phyloP scores from a whole-genome alignment of 2,329 filamentous ascomycete genomes.

The Blastomyces gilchristii region DNA sequence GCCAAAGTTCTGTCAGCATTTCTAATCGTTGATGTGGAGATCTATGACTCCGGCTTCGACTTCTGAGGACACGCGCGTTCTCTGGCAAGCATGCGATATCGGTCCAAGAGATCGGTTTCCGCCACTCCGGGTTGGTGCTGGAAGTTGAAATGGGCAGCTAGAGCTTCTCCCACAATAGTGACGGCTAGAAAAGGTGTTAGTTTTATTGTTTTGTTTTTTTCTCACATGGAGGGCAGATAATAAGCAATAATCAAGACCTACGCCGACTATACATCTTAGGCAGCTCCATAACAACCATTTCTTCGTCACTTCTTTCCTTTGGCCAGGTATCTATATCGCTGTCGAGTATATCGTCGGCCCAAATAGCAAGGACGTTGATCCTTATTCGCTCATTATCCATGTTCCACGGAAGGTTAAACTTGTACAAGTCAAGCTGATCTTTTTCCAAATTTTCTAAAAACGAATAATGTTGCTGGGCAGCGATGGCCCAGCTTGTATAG shows the following conservation, averaged over 20 bases:
- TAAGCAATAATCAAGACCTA: not conserved
- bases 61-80: slow-evolving; percentile 23
- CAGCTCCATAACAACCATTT: slow-evolving; percentile 6
- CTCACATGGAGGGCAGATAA: not conserved
- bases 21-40: not conserved
- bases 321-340: slow-evolving; percentile 25
- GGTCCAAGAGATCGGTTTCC: slow-evolving; percentile 43
- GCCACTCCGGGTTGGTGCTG: slow-evolving; percentile 1
- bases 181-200: not conserved
- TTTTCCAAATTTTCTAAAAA: slow-evolving; percentile 44
- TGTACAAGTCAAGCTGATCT: slow-evolving; percentile 38
- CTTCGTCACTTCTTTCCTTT: slow-evolving; percentile 1
- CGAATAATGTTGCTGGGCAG: slow-evolving; percentile 36
- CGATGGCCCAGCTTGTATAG: slow-evolving; percentile 43
- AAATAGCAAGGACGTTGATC: slow-evolving; percentile 46
- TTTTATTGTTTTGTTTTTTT: slow-evolving; percentile 35
- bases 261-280: slow-evolving; percentile 3
- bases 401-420: slow-evolving; percentile 15
- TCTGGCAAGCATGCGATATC: slow-evolving; percentile 45
- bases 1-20: not conserved
- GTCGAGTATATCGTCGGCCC: slow-evolving; percentile 43
- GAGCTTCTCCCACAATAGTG: not conserved
- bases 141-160: slow-evolving; percentile 6
- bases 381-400: slow-evolving; percentile 40
- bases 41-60: not conserved